Evolutionary conservation across 2,329 filamentous ascomycete genomes (phyloP).

Genomic region (Trichoderma koningii): DNA sequence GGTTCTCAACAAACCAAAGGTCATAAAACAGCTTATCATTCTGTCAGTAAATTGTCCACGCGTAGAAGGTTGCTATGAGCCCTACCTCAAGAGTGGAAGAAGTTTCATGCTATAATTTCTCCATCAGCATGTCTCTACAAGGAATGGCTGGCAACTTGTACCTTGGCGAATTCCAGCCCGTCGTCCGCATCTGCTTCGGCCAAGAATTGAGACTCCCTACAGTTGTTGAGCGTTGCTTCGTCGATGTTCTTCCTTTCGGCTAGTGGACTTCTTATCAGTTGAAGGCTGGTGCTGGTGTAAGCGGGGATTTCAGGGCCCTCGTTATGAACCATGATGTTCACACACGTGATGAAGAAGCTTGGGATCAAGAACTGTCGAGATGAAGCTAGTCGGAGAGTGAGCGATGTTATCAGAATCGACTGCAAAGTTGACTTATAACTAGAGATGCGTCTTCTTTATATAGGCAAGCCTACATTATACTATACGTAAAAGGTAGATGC

Average conservation of each 20-base stretch:
- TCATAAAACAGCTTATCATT: background rate
- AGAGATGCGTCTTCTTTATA: background rate
- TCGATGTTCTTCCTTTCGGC: background rate
- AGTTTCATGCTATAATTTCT: background rate
- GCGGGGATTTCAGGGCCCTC: background rate
- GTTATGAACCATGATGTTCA: background rate
- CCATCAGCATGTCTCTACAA: background rate
- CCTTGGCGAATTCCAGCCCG: background rate
- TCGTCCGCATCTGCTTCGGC: background rate
- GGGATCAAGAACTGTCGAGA: background rate
- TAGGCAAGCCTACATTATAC: background rate
- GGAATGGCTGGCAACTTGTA: background rate
- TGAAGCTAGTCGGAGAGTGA: background rate
- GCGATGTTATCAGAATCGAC: background rate
- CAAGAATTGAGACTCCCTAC: background rate
- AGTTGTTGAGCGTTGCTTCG: background rate
- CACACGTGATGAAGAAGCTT: too few species aligned
- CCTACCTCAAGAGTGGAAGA: constrained; percentile 1
- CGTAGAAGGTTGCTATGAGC: background rate
- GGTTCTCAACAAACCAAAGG: background rate
- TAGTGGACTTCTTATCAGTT: background rate
- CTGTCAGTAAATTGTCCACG: background rate
- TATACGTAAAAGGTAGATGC: background rate
- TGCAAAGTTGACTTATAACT: background rate
- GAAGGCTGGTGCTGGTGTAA: background rate